A percentile compares a stretch with the other conserved stretches of the same genome.
These are phyloP conservation scores for Umbelopsis sp. DNA, from an alignment of 371 early-diverging fungal species.

Conservation along the genomic window DNA sequence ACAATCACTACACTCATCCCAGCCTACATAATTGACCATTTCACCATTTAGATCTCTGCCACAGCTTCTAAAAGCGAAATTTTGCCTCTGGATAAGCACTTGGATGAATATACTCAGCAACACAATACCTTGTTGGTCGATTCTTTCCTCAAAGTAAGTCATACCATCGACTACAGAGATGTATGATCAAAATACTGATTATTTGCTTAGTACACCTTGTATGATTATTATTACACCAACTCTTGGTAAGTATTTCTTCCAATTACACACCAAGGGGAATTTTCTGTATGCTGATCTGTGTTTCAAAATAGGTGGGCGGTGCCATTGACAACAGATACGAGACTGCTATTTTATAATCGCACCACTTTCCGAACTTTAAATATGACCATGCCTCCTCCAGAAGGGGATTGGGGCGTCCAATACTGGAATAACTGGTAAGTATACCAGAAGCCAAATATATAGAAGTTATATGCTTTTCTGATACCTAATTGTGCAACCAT, in stretches of 20 bases:
- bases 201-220: background rate
- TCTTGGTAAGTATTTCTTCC: background rate
- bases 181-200: background rate
- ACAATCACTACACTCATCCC: no score
- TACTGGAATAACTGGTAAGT: constrained; percentile 15
- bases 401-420: constrained; percentile 17
- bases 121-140: constrained; percentile 1
- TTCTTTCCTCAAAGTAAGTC: background rate
- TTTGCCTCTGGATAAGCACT: constrained; percentile 1
- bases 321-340: constrained; percentile 12
- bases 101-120: constrained; percentile 10
- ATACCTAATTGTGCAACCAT: no score
- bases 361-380: constrained; percentile 13
- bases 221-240: constrained; percentile 12
- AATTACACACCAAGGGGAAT: background rate
- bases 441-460: no score
- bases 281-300: background rate
- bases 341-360: constrained; percentile 17
- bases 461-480: no score
- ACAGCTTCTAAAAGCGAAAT: background rate
- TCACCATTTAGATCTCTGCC: background rate
- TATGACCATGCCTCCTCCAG: constrained; percentile 19
- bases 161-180: no score
- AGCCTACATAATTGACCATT: background rate
- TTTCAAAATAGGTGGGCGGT: constrained; percentile 15